Evolutionary conservation across 2,329 filamentous ascomycete species (phyloP).

Genomic region (Aspergillus calidoustus): DNA sequence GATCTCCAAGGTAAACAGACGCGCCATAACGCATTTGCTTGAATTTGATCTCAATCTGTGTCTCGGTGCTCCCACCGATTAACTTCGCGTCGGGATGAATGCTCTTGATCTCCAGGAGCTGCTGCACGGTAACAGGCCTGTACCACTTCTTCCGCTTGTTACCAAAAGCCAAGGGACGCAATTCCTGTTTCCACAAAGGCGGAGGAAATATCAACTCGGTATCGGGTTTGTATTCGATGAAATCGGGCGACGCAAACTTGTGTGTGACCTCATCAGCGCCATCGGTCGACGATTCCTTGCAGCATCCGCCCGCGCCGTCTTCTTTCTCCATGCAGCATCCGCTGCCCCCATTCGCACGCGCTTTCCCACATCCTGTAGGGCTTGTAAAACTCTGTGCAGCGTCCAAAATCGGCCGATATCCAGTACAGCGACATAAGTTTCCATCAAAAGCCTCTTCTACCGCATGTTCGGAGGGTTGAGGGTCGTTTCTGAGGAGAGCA

Average conservation of each 20-base stretch:
- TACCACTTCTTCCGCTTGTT: constrained; percentile 97
- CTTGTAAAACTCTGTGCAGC: constrained; percentile 81
- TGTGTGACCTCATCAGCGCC: constrained; percentile 47
- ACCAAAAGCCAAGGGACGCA: constrained; percentile 82
- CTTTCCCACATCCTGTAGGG: constrained; percentile 61
- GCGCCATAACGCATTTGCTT: constrained; percentile 89
- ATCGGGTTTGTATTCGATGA: constrained; percentile 91
- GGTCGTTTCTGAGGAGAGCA: constrained; percentile 84
- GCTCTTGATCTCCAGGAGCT: constrained; percentile 89
- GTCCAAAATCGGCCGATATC: constrained; percentile 91
- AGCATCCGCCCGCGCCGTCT: constrained; percentile 64
- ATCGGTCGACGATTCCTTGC: constrained; percentile 62
- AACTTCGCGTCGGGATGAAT: constrained; percentile 86
- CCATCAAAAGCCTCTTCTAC: constrained; percentile 97
- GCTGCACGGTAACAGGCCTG: constrained; percentile 80
- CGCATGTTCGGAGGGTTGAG: constrained; percentile 75
- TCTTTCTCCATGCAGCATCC: constrained; percentile 77
- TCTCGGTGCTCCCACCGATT: constrained; percentile 94
- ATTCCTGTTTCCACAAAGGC: constrained; percentile 77
- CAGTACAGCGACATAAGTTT: constrained; percentile 93
- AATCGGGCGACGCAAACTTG: constrained; percentile 81
- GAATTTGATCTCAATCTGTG: constrained; percentile 98
- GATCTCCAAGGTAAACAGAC: constrained; percentile 92
- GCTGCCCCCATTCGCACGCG: constrained; percentile 61
- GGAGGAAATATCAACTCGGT: constrained; percentile 96